phyloP scores from a whole-genome alignment of 140 eudicot species.

The Stevia rebaudiana region DNA sequence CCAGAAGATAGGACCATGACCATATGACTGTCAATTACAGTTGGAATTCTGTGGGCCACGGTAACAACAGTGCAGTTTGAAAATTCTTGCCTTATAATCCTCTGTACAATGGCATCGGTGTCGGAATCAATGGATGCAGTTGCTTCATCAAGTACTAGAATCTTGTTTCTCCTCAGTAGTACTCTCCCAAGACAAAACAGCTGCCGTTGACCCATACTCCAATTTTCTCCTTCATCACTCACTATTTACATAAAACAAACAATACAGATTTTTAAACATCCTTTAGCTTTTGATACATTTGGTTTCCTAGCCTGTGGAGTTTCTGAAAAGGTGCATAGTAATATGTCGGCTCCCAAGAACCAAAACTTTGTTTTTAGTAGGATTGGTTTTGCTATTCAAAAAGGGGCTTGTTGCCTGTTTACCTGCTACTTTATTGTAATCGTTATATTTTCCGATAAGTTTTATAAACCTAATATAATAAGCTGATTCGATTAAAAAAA shows the following conservation, averaged over 20 bases:
- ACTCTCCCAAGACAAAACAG: constrained; percentile 80
- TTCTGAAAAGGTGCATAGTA: too few relatives aligned
- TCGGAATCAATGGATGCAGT: constrained; percentile 8
- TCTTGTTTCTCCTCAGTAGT: constrained; percentile 55
- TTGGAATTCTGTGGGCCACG: constrained; percentile 81
- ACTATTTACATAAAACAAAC: constrained; percentile 24
- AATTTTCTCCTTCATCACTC: constrained; percentile 72
- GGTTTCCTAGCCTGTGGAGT: too few relatives aligned
- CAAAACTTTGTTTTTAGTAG: too few relatives aligned
- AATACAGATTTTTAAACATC: too few relatives aligned
- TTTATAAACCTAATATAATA: too few relatives aligned
- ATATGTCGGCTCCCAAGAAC: too few relatives aligned
- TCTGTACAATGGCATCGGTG: constrained; percentile 64
- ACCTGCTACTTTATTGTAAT: too few relatives aligned
- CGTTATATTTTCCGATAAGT: too few relatives aligned
- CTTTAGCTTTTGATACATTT: too few relatives aligned
- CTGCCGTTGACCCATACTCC: constrained; percentile 84
- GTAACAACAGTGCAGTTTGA: constrained; percentile 65
- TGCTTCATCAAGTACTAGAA: constrained; percentile 47
- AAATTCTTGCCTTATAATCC: constrained; percentile 67
- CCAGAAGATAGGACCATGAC: constrained; percentile 77
- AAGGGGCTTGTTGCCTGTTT: too few relatives aligned
- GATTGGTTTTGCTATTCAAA: too few relatives aligned
- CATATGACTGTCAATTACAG: constrained; percentile 81
- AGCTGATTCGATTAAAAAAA: too few relatives aligned